phyloP scores from a whole-genome alignment of 495 filamentous ascomycete genomes.

The Chaetomium cochliodes region DNA sequence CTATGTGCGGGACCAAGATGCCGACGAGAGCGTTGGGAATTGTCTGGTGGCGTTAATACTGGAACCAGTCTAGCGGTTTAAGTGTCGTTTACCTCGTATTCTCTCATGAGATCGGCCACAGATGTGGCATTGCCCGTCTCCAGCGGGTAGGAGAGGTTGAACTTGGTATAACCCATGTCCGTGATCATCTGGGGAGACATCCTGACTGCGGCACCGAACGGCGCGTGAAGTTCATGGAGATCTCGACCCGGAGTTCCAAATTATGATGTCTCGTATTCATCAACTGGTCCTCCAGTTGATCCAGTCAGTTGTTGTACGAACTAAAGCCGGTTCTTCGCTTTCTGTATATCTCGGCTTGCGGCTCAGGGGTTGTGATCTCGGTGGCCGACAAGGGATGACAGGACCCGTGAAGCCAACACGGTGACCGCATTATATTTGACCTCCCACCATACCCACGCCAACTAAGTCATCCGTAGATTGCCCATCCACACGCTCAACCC shows the following conservation, averaged over 20 bases:
- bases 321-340: too few species aligned
- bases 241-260: not conserved
- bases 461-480: not conserved
- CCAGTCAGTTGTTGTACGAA: too few species aligned
- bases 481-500: not conserved
- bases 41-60: not conserved
- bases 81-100: not conserved
- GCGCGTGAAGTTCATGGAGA: not conserved
- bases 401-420: not conserved
- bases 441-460: not conserved
- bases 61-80: too few species aligned
- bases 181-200: constrained; percentile 13
- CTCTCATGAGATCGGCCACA: too few species aligned
- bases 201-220: not conserved
- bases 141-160: constrained; percentile 32
- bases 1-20: constrained; percentile 33
- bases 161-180: constrained; percentile 29
- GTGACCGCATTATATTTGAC: not conserved
- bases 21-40: constrained; percentile 33
- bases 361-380: not conserved
- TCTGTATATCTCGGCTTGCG: not conserved
- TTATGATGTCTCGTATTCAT: not conserved
- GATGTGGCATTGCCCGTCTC: not conserved
- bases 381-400: not conserved
- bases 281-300: not conserved